Percentiles rank a stretch among this genome's conserved stretches.
phyloP scores from a whole-genome alignment of 2,329 filamentous ascomycete genomes.

The Curvularia lunata region DNA sequence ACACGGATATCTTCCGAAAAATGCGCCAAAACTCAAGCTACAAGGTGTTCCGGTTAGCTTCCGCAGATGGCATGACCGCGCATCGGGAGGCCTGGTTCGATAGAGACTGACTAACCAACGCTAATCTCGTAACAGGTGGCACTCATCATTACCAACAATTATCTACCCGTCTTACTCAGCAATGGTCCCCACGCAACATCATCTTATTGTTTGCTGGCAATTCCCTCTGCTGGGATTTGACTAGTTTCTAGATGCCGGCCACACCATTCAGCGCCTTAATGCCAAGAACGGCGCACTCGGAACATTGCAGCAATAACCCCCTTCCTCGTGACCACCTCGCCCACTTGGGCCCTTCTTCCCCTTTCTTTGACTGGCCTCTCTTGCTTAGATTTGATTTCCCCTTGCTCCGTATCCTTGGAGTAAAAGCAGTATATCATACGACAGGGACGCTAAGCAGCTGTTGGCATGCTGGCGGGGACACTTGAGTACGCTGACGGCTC shows the following conservation, averaged over 20 bases:
- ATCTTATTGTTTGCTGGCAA: conserved; percentile 10
- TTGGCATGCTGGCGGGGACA: conserved; percentile 10
- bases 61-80: background rate
- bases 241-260: conserved; percentile 2
- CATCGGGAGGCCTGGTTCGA: conserved; percentile 1
- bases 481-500: conserved; percentile 18
- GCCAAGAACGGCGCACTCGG: conserved; percentile 8
- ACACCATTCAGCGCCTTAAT: conserved; percentile 3
- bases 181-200: conserved; percentile 11
- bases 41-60: background rate
- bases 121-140: conserved; percentile 14
- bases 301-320: conserved; percentile 8
- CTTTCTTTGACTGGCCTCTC: conserved; percentile 1
- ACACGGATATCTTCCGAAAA: background rate
- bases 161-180: conserved; percentile 33
- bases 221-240: conserved; percentile 8
- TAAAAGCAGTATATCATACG: conserved; percentile 12
- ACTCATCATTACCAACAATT: conserved; percentile 24
- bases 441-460: conserved; percentile 24
- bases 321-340: conserved; percentile 20
- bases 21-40: background rate
- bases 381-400: conserved; percentile 1
- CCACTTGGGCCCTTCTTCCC: conserved; percentile 8
- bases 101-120: conserved; percentile 21
- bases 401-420: conserved; percentile 3